Base-by-base conservation (phyloP, 495 filamentous ascomycete genomes). In the Penicillium canariense region DNA sequence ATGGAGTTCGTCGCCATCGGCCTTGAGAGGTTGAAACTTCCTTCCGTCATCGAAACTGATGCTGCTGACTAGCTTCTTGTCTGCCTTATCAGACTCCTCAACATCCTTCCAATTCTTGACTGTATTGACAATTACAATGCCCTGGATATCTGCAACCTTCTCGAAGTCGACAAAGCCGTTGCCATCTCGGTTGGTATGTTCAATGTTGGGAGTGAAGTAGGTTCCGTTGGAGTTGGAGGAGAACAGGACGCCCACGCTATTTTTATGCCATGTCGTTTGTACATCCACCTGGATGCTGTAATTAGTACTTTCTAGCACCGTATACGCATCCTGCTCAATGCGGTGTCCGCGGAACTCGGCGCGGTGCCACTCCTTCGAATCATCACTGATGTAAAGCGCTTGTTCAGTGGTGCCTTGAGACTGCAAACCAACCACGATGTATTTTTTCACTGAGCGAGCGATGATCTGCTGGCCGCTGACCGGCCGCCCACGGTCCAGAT, bases 251-350 rank as follows among this genome's bases (percentile, higher is more conserved):
- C 94, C 94, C 81, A 96, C 90, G 5, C 87, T 84, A 31, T 75
- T 82, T 2, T 73, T 75, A 27, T 77, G 71, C 54, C 66, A 66
- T 10, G 83, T 82, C 1, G 85, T 89, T 77, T 90, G 83, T 56
- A 97, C 92, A 76, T 97, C 91, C 35, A 98, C 84, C 68, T 97
- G 91, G 55, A 98, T 90, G 73, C 92, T 96, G 76, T 97, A 96
- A 59, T 96, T 89, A 15, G 94, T 97, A 56, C 90, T 92, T 72
- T 97, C 93, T 26, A 98, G 77, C 20, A 97, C 78, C 1, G 94
- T 98, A 65, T 97, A 98, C 12, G 89, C 90, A 62, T 94, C 83
- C 66, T 97, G 81, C 60, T 88, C 81, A 22, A 98, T 68, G 38
- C 84, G 85, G 65, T 92, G 89, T 27, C 83, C 81, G 27, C 86